A percentile compares a stretch with the other conserved stretches of the same genome.
Conservation (phyloP, 768 basidiomycete species). For the Auricularia sp. region DNA sequence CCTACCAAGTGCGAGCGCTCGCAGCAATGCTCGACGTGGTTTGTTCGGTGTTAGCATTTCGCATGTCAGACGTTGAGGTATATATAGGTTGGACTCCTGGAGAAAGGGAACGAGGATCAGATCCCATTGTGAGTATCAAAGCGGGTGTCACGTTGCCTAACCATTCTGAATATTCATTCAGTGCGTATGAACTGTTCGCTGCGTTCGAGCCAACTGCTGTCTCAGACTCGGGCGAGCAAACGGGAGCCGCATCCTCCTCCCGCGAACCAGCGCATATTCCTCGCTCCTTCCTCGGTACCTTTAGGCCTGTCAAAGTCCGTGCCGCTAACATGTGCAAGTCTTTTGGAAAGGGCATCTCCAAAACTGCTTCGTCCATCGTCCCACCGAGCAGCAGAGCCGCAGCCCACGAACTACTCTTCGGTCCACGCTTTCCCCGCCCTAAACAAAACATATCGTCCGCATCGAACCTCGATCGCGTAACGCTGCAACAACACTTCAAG, state of each 20-base stretch:
- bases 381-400: too few species aligned
- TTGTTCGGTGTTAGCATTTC: neutral
- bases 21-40: constrained; percentile 35
- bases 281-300: too few species aligned
- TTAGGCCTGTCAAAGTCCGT: too few species aligned
- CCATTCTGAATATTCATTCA: constrained; percentile 8
- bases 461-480: constrained; percentile 12
- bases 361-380: too few species aligned
- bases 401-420: too few species aligned
- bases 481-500: constrained; percentile 19
- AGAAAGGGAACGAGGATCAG: constrained; percentile 31
- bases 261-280: too few species aligned
- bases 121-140: constrained; percentile 26
- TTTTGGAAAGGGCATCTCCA: too few species aligned
- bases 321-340: too few species aligned
- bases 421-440: too few species aligned
- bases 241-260: too few species aligned
- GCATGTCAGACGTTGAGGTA: too few species aligned
- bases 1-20: constrained; percentile 34
- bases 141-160: neutral
- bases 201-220: neutral
- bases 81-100: constrained; percentile 32
- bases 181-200: constrained; percentile 32
- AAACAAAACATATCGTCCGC: constrained; percentile 10
- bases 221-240: too few species aligned